Evolutionary conservation across 305 asterid species (phyloP).

Genomic region (Fraxinus sp.): DNA sequence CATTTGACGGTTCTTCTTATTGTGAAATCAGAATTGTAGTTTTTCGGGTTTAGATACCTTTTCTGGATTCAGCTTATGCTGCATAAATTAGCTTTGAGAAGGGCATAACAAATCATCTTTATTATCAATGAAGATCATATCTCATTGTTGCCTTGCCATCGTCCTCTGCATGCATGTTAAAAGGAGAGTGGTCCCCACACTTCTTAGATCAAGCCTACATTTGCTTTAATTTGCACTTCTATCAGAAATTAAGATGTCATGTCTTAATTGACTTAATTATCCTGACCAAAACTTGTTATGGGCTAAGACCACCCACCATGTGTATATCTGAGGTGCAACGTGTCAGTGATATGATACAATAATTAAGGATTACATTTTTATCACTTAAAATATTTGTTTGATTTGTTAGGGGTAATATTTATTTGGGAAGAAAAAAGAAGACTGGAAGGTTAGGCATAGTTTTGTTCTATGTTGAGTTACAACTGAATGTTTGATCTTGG

Average conservation of each 20-base stretch:
- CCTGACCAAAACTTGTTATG: not conserved
- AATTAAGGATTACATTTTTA: not conserved
- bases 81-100: not conserved
- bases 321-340: conserved; percentile 6
- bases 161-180: not conserved
- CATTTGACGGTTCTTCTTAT: not conserved
- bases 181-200: not conserved
- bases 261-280: not conserved
- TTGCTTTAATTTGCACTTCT: conserved; percentile 1
- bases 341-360: not conserved
- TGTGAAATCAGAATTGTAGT: not conserved
- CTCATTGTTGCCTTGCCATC: conserved; percentile 10
- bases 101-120: not conserved
- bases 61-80: not conserved
- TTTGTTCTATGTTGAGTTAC: not conserved
- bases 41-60: not conserved
- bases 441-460: not conserved
- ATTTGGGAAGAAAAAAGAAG: not conserved
- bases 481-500: not conserved
- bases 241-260: not conserved
- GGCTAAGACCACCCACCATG: not conserved
- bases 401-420: not conserved
- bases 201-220: not conserved
- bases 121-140: not conserved
- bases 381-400: not conserved